phyloP scores from a whole-genome alignment of 2,329 filamentous ascomycete species.

The Geoglossum cookeanum region DNA sequence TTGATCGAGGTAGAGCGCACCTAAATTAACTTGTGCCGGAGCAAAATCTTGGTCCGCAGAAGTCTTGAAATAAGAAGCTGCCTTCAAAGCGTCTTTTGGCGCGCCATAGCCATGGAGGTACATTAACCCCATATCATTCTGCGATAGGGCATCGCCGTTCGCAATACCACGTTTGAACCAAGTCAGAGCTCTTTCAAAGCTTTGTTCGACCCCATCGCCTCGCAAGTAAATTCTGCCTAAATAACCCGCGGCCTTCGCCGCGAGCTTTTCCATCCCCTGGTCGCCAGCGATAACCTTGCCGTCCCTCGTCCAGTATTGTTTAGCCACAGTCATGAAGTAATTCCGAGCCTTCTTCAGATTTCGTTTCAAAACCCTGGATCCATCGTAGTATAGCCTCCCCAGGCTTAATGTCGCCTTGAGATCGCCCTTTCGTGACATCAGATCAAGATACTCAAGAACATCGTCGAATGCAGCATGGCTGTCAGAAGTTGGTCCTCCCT shows the following conservation, averaged over 20 bases:
- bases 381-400: constrained; percentile 76
- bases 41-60: constrained; percentile 69
- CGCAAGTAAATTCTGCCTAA: constrained; percentile 79
- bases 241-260: constrained; percentile 68
- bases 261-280: constrained; percentile 57
- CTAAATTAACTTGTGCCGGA: constrained; percentile 64
- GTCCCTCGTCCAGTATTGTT: constrained; percentile 64
- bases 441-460: constrained; percentile 80
- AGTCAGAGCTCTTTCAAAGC: constrained; percentile 51
- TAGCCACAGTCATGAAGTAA: constrained; percentile 65
- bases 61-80: constrained; percentile 56
- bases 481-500: constrained; percentile 54
- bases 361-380: constrained; percentile 52
- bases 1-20: constrained; percentile 71
- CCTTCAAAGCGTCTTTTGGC: constrained; percentile 47
- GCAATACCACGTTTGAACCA: constrained; percentile 71
- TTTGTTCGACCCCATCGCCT: constrained; percentile 67
- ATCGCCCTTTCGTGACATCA: constrained; percentile 80
- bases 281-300: constrained; percentile 54
- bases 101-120: constrained; percentile 62
- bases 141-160: constrained; percentile 63
- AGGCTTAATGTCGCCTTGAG: constrained; percentile 73
- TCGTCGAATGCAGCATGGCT: constrained; percentile 78
- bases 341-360: constrained; percentile 56
- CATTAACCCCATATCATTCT: constrained; percentile 71